Evolutionary conservation across 2,329 filamentous ascomycete species (phyloP), one percentile per base, ranked within the genome.

Genomic region (Fusarium succisae): DNA sequence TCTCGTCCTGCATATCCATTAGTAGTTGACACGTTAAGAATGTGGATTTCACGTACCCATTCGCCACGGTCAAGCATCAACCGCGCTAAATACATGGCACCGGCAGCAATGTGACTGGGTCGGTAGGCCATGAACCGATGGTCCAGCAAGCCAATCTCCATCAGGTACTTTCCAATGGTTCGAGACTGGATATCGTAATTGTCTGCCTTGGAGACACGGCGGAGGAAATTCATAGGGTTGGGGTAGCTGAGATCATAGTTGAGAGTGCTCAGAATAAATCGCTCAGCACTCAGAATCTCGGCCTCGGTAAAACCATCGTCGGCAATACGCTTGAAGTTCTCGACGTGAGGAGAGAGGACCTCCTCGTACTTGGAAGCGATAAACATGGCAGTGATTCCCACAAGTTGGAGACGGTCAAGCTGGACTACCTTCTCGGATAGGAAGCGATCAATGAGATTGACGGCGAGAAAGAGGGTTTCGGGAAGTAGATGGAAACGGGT

Each of bases 141-240:
- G 80, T 99, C 96, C 35, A 99, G 88, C 75, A 98, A 91, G 82
- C 94, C 96, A 80, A 99, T 98, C 86, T 99, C 96, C 86, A 98
- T 94, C 54, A 99, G 88, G 83, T 98, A 99, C 86, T 99, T 99
- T 83, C 94, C 96, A 69, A 99, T 90, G 53, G 96, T 99, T 79
- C 96, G 94, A 70, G 95, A 98, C 83, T 98, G 94, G 79, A 98
- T 98, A 84, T 99, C 96, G 85, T 99, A 99, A 87, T 97, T 96
- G 86, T 99, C 97, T 80, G 96, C 97, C 88, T 99, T 99, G 71
- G 96, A 98, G 84, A 99, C 98, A 77, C 97, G 94, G 75, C 96
- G 94, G 70, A 99, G 91, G 87, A 99, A 99, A 89, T 99, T 99
- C 96, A 99, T 99, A 28, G 96, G 96, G 85, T 99, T 99, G 64